Base-by-base conservation (phyloP, 495 filamentous ascomycete species). In the Mycothermus thermophilus region DNA sequence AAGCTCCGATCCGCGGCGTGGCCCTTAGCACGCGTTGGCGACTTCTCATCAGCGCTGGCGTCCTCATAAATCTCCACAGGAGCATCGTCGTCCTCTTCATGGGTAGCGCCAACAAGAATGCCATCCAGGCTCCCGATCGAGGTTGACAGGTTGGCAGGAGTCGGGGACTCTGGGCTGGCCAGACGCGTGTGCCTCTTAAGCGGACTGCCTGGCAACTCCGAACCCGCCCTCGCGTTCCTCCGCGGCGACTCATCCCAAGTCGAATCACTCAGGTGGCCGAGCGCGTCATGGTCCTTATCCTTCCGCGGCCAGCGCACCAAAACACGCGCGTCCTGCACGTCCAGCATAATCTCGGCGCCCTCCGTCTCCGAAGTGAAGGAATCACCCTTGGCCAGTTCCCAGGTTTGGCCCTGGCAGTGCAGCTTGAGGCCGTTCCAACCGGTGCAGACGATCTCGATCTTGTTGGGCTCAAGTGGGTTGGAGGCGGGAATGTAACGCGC, bases 361-460 rank as follows among this genome's bases (percentile, higher is more conserved):
- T 88, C 85, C 27, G 83, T 87, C 58, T 93, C 83, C 35, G 87
- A 93, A 17, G 76, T 79, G 58, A 93, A 97, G 18, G 74, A 78
- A 55, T 93, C 86, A 5, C 80, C 85, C 62, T 93, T 95, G 29
- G 62, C 66, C 57, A 97, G 54, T 42, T 92, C 83, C 67, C 80
- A 90, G 19, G 79, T 80, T 46, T 76, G 77, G 16, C 87, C 87
- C 57, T 86, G 80, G 59, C 83, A 95, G 59, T 93, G 87, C 37
- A 97, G 61, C 56, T 85, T 93, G 32, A 88, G 67, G 9, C 90
- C 88, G 57, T 97, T 97, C 87, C 88, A 95, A 12, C 90, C 90
- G 50, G 79, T 71, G 58, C 90, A 97, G 52, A 80, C 70, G 36
- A 97, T 77, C 54, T 85, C 79, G 31, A 96, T 71, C 57, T 74